These are phyloP conservation scores for Tieghemostelium lacteum DNA, from an alignment of 78 protist species.

Conservation along the genomic window DNA sequence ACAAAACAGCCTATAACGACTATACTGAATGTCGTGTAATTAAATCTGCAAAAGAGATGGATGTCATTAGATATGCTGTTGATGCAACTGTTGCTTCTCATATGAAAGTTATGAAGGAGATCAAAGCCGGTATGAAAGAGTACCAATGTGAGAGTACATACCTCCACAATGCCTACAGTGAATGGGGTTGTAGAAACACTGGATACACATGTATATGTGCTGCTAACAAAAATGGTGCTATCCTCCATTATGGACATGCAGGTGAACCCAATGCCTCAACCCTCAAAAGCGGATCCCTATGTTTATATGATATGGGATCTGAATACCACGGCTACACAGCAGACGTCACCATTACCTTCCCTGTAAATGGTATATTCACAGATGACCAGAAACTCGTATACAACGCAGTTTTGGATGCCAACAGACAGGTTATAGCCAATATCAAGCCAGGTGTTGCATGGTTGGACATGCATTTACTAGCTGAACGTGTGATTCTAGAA, in stretches of 20 bases:
- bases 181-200: constrained; percentile 80
- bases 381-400: constrained; percentile 87
- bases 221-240: constrained; percentile 79
- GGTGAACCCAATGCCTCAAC: constrained; percentile 78
- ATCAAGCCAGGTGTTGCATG: constrained; percentile 90
- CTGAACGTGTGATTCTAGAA: constrained; percentile 60
- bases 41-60: constrained; percentile 85
- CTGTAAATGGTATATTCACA: constrained; percentile 89
- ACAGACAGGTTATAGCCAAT: constrained; percentile 36
- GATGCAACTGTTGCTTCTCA: constrained; percentile 74
- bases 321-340: constrained; percentile 92
- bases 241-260: constrained; percentile 90
- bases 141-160: constrained; percentile 85
- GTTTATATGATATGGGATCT: constrained; percentile 91
- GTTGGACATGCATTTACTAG: constrained; percentile 89
- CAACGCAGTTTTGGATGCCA: constrained; percentile 87
- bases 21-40: constrained; percentile 81
- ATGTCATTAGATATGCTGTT: constrained; percentile 76
- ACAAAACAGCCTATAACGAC: constrained; percentile 7
- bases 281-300: constrained; percentile 73
- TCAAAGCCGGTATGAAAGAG: constrained; percentile 80
- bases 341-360: constrained; percentile 94
- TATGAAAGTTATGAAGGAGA: constrained; percentile 70
- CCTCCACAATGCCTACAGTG: constrained; percentile 58
- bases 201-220: constrained; percentile 91